phyloP scores from a whole-genome alignment of 352 stramenopile genomes.

The Pythium brassicae region DNA sequence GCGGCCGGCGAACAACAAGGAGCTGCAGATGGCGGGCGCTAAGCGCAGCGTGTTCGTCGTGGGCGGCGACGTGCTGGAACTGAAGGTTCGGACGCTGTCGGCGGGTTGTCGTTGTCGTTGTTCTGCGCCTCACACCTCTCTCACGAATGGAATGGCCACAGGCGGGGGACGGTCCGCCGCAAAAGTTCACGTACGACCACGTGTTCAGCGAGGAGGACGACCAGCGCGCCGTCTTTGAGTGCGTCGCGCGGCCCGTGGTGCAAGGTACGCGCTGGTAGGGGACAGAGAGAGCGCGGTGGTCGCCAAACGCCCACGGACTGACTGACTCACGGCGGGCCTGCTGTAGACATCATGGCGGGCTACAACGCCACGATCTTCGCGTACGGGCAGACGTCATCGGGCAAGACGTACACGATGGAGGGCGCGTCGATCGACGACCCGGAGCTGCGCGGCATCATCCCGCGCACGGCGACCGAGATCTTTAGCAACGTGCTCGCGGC shows the following conservation, averaged over 20 bases:
- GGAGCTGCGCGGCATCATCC: slow-evolving; percentile 84
- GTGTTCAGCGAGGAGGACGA: slow-evolving; percentile 82
- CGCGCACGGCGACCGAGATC: slow-evolving; percentile 82
- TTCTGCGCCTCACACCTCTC: too few relatives aligned
- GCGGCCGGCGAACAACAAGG: slow-evolving; percentile 75
- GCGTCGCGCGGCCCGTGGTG: slow-evolving; percentile 82
- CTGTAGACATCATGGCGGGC: slow-evolving; percentile 83
- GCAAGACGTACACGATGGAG: slow-evolving; percentile 90
- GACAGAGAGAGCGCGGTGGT: too few relatives aligned
- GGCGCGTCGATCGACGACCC: slow-evolving; percentile 83
- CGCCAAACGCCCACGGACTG: too few relatives aligned
- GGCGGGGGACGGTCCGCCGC: slow-evolving; percentile 46
- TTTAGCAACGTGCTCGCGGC: slow-evolving; percentile 85
- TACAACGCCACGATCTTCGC: slow-evolving; percentile 95
- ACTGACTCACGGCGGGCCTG: too few relatives aligned
- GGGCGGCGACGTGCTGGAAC: slow-evolving; percentile 51
- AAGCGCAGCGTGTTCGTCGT: slow-evolving; percentile 49
- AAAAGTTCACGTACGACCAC: slow-evolving; percentile 88
- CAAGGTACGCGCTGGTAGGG: slow-evolving; percentile 79
- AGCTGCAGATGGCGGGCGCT: slow-evolving; percentile 56
- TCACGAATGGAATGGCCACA: too few relatives aligned
- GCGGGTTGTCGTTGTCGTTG: too few relatives aligned
- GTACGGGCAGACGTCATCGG: slow-evolving; percentile 89
- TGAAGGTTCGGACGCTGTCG: slow-evolving; percentile 34
- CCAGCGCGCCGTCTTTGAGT: slow-evolving; percentile 89